Evolutionary conservation across 164 flowering plant species (phyloP).

Genomic region (Magnolia kwangsiensis): DNA sequence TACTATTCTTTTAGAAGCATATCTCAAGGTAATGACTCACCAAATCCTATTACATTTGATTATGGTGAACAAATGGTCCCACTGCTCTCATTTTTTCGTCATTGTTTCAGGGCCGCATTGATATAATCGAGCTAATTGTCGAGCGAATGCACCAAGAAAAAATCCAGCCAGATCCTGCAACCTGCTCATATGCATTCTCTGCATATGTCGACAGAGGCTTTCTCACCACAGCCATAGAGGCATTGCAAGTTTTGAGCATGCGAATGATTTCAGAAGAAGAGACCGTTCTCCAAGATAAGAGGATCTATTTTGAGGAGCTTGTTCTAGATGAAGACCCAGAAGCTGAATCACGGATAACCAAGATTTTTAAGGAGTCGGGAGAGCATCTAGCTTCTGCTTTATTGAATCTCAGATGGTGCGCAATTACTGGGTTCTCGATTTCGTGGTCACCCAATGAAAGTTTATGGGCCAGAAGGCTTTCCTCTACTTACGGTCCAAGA

Average conservation of each 20-base stretch:
- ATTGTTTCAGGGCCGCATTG: constrained; percentile 58
- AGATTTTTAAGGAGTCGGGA: constrained; percentile 33
- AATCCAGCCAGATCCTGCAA: constrained; percentile 71
- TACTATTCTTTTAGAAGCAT: constrained; percentile 56
- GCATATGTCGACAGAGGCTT: constrained; percentile 50
- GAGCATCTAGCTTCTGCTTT: constrained; percentile 51
- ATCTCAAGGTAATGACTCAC: constrained; percentile 41
- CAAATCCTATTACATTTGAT: background rate
- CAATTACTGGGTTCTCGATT: constrained; percentile 42
- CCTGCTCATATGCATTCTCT: constrained; percentile 59
- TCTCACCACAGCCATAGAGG: constrained; percentile 65
- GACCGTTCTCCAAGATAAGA: constrained; percentile 29
- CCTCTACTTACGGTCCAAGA: no score
- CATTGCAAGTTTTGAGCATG: constrained; percentile 79
- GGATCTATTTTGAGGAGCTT: constrained; percentile 31
- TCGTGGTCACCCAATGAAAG: constrained; percentile 64
- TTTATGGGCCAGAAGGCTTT: constrained; percentile 59
- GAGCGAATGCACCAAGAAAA: constrained; percentile 66
- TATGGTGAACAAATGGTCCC: background rate
- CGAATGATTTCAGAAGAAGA: constrained; percentile 65
- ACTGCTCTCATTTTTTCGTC: background rate
- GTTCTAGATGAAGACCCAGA: constrained; percentile 51
- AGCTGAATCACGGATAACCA: constrained; percentile 43
- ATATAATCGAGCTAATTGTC: constrained; percentile 60
- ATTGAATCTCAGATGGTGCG: constrained; percentile 79